These are phyloP conservation scores for Choanephora cucurbitarum DNA, from an alignment of 371 early-diverging fungal genomes.

Conservation along the genomic window DNA sequence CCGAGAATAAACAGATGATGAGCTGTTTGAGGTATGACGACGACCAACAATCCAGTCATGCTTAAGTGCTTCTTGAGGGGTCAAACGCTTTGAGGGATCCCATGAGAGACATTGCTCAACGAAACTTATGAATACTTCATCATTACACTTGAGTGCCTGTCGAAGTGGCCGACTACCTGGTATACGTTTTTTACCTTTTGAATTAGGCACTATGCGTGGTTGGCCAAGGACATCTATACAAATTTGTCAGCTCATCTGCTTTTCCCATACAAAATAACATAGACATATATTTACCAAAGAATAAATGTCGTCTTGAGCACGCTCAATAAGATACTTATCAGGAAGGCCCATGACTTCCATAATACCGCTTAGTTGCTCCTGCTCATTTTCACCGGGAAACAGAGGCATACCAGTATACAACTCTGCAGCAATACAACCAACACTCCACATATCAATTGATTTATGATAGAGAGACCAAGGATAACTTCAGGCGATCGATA, in stretches of 20 bases:
- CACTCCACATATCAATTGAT: conserved; percentile 97
- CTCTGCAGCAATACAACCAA: conserved; percentile 98
- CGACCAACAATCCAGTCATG: conserved; percentile 30
- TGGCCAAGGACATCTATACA: conserved; percentile 59
- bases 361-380: conserved; percentile 80
- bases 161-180: conserved; percentile 74
- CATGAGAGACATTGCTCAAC: conserved; percentile 77
- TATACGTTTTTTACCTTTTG: conserved; percentile 81
- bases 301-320: conserved; percentile 74
- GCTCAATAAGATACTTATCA: conserved; percentile 68
- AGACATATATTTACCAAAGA: conserved; percentile 86
- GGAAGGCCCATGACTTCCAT: conserved; percentile 92
- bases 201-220: conserved; percentile 73
- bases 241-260: too few relatives aligned
- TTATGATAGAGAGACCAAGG: conserved; percentile 77
- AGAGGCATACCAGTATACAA: conserved; percentile 82
- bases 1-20: too few relatives aligned
- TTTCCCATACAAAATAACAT: too few relatives aligned
- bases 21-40: too few relatives aligned
- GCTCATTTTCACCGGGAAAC: conserved; percentile 95
- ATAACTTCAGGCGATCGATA: conserved; percentile 97
- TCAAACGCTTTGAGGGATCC: conserved; percentile 86
- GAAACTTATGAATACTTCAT: conserved; percentile 81
- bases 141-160: conserved; percentile 66
- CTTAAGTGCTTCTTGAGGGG: conserved; percentile 74